These are phyloP conservation scores for Talaromyces sp. DNA, from an alignment of 2,329 filamentous ascomycete species.

Conservation along the genomic window DNA sequence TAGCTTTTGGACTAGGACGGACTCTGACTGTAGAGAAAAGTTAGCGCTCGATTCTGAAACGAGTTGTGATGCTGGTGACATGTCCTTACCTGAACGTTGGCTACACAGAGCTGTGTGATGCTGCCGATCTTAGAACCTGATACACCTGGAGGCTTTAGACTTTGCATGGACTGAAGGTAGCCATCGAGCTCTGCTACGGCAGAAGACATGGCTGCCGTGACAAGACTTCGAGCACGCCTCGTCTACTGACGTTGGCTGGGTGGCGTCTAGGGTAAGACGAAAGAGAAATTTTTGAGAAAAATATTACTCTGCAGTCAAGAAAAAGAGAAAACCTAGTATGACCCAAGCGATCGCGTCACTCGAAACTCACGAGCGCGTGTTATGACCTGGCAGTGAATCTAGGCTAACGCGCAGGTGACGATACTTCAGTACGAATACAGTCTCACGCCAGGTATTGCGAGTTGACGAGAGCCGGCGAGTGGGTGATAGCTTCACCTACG, in stretches of 20 bases:
- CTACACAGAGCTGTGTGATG: conserved; percentile 83
- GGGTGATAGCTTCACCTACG: conserved; percentile 27
- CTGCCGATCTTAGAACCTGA: conserved; percentile 87
- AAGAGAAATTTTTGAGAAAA: conserved; percentile 17
- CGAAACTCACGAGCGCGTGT: conserved; percentile 36
- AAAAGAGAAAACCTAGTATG: conserved; percentile 21
- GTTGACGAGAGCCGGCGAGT: conserved; percentile 12
- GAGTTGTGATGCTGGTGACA: too few species aligned
- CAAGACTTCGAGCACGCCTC: conserved; percentile 15
- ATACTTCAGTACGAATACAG: conserved; percentile 39
- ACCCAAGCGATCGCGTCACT: conserved; percentile 37
- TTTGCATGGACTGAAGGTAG: conserved; percentile 86
- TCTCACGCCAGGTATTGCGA: conserved; percentile 22
- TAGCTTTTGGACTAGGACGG: conserved; percentile 90
- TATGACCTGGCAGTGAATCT: conserved; percentile 33
- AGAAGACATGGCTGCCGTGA: conserved; percentile 62
- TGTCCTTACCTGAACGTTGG: conserved; percentile 90
- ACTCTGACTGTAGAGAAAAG: conserved; percentile 70
- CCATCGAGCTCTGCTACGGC: conserved; percentile 88
- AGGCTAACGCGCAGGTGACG: conserved; percentile 35
- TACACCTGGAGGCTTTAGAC: conserved; percentile 88
- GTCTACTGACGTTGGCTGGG: conserved; percentile 9
- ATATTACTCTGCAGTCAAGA: conserved; percentile 25
- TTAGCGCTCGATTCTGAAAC: too few species aligned
- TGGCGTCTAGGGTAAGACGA: neutral